A percentile compares a stretch with the other conserved stretches of the same genome.
phyloP scores from a whole-genome alignment of 192 early-diverging fungal species.

The Fimicolochytrium jonesii region DNA sequence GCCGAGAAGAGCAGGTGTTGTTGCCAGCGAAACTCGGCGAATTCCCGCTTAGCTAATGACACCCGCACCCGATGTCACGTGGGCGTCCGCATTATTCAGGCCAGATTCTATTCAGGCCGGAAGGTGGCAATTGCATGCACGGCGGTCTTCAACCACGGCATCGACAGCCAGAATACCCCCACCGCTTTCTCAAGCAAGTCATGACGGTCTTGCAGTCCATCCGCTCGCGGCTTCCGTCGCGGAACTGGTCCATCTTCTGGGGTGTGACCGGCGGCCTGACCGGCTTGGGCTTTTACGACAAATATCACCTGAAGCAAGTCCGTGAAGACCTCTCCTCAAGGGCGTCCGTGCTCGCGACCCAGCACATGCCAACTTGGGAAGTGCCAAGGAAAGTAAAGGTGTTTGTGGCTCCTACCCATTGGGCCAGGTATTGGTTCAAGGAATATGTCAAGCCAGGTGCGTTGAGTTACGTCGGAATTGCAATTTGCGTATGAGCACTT shows the following conservation, averaged over 20 bases:
- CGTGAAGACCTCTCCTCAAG: constrained; percentile 1
- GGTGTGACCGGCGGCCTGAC: constrained; percentile 1
- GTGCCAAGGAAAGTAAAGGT: constrained; percentile 25
- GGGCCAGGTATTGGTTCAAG: constrained; percentile 41
- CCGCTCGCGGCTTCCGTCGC: constrained; percentile 11
- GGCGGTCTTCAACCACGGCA: no score
- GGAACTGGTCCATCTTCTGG: constrained; percentile 32
- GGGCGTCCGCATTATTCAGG: no score
- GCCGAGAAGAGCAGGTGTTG: no score
- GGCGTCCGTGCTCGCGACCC: constrained; percentile 13
- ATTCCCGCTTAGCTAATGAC: no score
- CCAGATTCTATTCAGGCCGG: no score
- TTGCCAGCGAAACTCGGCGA: no score
- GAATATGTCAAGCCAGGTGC: constrained; percentile 39
- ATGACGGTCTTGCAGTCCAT: constrained; percentile 12
- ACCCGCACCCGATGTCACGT: no score
- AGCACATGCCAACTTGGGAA: constrained; percentile 10
- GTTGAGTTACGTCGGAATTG: no score
- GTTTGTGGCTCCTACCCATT: constrained; percentile 31
- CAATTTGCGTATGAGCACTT: no score
- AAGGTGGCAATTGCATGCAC: no score
- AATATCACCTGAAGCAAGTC: constrained; percentile 14
- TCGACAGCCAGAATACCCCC: no score
- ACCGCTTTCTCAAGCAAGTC: no score
- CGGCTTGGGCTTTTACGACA: constrained; percentile 20